Base-by-base conservation (phyloP, 2,329 filamentous ascomycete species). In the Clonostachys rosea region DNA sequence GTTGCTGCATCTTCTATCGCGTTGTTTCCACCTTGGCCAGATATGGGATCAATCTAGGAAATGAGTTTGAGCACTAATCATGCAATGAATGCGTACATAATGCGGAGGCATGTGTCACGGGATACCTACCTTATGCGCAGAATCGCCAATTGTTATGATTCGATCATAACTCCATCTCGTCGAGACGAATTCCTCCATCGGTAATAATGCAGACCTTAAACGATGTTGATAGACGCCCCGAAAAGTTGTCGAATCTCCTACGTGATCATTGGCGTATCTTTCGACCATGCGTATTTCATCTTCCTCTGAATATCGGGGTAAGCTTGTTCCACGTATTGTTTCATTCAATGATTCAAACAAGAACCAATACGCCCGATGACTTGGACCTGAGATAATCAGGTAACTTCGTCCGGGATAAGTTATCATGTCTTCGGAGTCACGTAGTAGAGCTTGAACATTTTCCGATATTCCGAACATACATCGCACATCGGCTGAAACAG, bases 381-480 rank as follows among this genome's bases (percentile, higher is more conserved):
- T 49, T 5, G 63, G 61, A 0, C 62, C 64, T 4, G 57, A 57
- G 5, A 62, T 52, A 5, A 67, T 48, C 2, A 68, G 51, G 11
- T 58, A 53, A 0, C 58, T 58, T 5, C 41, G 46, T 11, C 53
- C 55, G 14, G 58, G 47, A 44, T 57, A 58, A 35, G 52, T 52
- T 5, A 50, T 48, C 2, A 53, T 47, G 45, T 56, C 46, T 17
- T 56, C 35, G 14, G 56, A 49, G 5, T 56, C 54, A 3, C 45
- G 6, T 4, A 34, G n/a, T 54, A 53, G 58, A 17, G 49, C 49
- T 2, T 50, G 43, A 5, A 63, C 57, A 12, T 59, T 34, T 14
- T 63, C 50, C 3, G 65, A 60, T 12, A 69, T 70, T 5, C 68
- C 67, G 41, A 67, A 71, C 14, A 61, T 61, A 51, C 66, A 69